Evolutionary conservation across 2,329 filamentous ascomycete species (phyloP), one percentile per base, ranked within the genome.

Genomic region (Raffaelea arxii): DNA sequence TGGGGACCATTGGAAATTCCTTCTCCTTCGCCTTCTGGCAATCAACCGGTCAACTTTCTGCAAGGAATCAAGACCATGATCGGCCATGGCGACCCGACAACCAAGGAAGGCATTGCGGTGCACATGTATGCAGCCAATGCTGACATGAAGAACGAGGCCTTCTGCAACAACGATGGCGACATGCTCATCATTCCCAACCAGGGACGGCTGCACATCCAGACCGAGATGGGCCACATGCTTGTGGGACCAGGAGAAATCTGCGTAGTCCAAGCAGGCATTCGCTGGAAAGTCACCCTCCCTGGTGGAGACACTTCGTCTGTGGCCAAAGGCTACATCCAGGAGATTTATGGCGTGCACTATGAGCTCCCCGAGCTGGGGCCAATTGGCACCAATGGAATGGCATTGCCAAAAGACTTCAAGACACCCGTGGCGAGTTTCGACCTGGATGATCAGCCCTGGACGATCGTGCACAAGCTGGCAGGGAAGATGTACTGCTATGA

Each of bases 201-300:
- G 52, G 81, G 81, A 10, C 66, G 73, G 0, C 65, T 85, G 3
- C 76, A 84, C 53, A 79, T 85, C 40, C 79, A 81, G 56, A 84
- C 81, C 4, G 81, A 85, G 56, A 71, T 84, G 16, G 82, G 82
- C 4, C 71, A 70, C 32, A 30, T 52, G 6, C 44, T 48, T 41
- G 78, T 84, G 3, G 76, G 80, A 3, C 81, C 79, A 0, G 80
- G 80, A 16, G 81, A 85, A 57, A 76, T 85, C 35, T 74, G 71
- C 43, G 72, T 85, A 14, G 78, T 85, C 23, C 81, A 78, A n/a
- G 71, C 78, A 9, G 81, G 81, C 14, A 70, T 83, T 40, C 69
- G 79, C n/a, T 78, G 79, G 61, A 70, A 73, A 14, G 74, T 82
- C 14, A 67, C 68, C 2, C 62, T 82, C 79, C 41, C 44, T 5